Evolutionary conservation across 768 basidiomycete species (phyloP).

Genomic region (Suillus paluster): DNA sequence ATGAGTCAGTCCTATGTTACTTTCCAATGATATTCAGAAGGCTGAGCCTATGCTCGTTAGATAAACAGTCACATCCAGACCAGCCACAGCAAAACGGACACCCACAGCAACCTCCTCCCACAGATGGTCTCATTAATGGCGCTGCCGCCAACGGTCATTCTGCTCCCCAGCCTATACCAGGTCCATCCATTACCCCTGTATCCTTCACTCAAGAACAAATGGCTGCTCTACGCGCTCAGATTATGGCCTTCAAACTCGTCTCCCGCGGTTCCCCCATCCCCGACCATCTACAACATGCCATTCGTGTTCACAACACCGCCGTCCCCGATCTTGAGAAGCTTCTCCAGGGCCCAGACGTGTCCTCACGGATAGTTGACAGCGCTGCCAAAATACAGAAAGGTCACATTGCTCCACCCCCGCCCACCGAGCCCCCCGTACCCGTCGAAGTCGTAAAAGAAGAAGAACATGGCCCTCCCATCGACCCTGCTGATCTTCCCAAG

Average conservation of each 20-base stretch:
- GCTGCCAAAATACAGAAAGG: slow-evolving; percentile 76
- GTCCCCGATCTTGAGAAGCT: slow-evolving; percentile 68
- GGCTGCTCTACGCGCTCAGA: slow-evolving; percentile 76
- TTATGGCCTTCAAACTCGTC: slow-evolving; percentile 79
- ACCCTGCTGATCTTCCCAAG: slow-evolving; percentile 67
- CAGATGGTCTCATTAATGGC: slow-evolving; percentile 1
- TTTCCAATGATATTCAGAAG: neutral
- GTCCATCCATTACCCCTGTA: slow-evolving; percentile 64
- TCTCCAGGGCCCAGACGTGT: slow-evolving; percentile 61
- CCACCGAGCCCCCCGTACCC: slow-evolving; percentile 23
- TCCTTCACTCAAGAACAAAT: slow-evolving; percentile 82
- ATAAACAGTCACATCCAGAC: slow-evolving; percentile 31
- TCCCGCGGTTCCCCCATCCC: slow-evolving; percentile 68
- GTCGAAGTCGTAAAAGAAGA: slow-evolving; percentile 53
- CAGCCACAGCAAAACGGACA: slow-evolving; percentile 6
- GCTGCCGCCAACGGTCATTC: slow-evolving; percentile 50
- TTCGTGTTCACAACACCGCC: slow-evolving; percentile 65
- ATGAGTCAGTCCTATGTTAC: slow-evolving; percentile 33
- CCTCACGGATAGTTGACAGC: slow-evolving; percentile 69
- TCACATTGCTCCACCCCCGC: slow-evolving; percentile 29
- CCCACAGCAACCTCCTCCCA: slow-evolving; percentile 33
- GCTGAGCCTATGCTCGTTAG: slow-evolving; percentile 10
- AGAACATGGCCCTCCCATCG: slow-evolving; percentile 51
- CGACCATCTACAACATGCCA: slow-evolving; percentile 69
- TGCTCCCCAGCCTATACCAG: slow-evolving; percentile 40